A percentile compares a stretch with the other conserved stretches of the same genome.
These are phyloP conservation scores for Ogataea saltuana DNA, from an alignment of 805 yeast genomes.

Conservation along the genomic window DNA sequence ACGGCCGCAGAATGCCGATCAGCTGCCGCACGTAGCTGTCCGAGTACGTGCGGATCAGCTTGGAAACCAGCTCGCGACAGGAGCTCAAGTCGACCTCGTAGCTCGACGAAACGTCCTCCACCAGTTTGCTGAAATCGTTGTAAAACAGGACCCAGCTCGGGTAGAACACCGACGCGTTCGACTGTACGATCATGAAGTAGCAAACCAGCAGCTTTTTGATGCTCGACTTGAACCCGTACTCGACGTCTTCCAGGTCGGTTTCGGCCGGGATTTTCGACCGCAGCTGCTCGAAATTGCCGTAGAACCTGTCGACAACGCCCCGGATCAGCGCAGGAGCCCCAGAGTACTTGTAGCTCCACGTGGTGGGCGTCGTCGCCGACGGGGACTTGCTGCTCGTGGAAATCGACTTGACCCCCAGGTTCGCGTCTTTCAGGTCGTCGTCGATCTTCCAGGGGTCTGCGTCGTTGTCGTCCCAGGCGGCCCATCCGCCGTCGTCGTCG, in stretches of 20 bases:
- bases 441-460: slow-evolving; percentile 33
- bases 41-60: slow-evolving; percentile 15
- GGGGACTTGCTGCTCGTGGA: slow-evolving; percentile 22
- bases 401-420: slow-evolving; percentile 23
- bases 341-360: slow-evolving; percentile 18
- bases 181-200: slow-evolving; percentile 30
- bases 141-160: slow-evolving; percentile 31
- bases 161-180: slow-evolving; percentile 20
- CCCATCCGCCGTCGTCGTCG: slow-evolving; percentile 28
- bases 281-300: slow-evolving; percentile 22
- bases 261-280: slow-evolving; percentile 7
- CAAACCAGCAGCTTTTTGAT: slow-evolving; percentile 30
- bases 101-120: slow-evolving; percentile 22
- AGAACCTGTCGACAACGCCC: slow-evolving; percentile 22
- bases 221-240: slow-evolving; percentile 25
- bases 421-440: slow-evolving; percentile 17
- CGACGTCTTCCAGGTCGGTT: slow-evolving; percentile 24
- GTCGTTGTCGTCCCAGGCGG: slow-evolving; percentile 32
- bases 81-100: slow-evolving; percentile 24
- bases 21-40: slow-evolving; percentile 12
- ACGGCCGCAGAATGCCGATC: slow-evolving; percentile 16
- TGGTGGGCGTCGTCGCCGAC: slow-evolving; percentile 7
- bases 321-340: slow-evolving; percentile 18
- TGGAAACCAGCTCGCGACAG: slow-evolving; percentile 26
- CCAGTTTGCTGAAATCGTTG: slow-evolving; percentile 33